phyloP scores from a whole-genome alignment of 2,329 filamentous ascomycete genomes.

The Cladosporium sphaerospermum region DNA sequence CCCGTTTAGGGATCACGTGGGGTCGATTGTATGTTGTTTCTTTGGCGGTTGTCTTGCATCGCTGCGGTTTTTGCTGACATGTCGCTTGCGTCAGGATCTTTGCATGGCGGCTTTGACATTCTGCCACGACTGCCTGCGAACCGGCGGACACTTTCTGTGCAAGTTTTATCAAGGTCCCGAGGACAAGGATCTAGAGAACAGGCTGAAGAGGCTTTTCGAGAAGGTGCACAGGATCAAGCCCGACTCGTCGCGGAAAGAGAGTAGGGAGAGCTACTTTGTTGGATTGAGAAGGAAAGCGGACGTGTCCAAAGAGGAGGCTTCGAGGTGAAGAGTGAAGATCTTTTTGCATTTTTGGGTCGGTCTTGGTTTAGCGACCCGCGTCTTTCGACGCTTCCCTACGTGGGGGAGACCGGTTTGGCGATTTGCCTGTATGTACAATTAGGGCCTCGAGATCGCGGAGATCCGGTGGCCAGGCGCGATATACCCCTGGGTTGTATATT shows the following conservation, averaged over 20 bases:
- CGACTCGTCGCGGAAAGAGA: constrained; percentile 71
- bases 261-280: constrained; percentile 78
- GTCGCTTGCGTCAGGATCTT: constrained; percentile 60
- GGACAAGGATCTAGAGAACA: constrained; percentile 70
- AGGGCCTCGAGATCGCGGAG: not conserved
- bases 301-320: constrained; percentile 41
- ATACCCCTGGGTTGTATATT: not conserved
- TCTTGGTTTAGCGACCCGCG: not conserved
- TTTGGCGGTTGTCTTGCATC: not conserved
- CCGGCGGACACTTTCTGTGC: constrained; percentile 86
- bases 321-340: constrained; percentile 18
- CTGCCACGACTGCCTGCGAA: constrained; percentile 72
- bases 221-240: constrained; percentile 86
- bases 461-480: not conserved
- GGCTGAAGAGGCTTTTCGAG: constrained; percentile 68
- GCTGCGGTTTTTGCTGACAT: not conserved
- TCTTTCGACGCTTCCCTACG: not conserved
- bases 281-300: constrained; percentile 62
- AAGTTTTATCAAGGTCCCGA: constrained; percentile 94
- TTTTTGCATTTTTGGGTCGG: not conserved
- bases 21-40: constrained; percentile 72
- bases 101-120: constrained; percentile 81
- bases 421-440: not conserved
- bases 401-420: not conserved
- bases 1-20: constrained; percentile 76